These are phyloP conservation scores for Xylariaceae sp. DNA, from an alignment of 2,329 filamentous ascomycete species.

Conservation along the genomic window DNA sequence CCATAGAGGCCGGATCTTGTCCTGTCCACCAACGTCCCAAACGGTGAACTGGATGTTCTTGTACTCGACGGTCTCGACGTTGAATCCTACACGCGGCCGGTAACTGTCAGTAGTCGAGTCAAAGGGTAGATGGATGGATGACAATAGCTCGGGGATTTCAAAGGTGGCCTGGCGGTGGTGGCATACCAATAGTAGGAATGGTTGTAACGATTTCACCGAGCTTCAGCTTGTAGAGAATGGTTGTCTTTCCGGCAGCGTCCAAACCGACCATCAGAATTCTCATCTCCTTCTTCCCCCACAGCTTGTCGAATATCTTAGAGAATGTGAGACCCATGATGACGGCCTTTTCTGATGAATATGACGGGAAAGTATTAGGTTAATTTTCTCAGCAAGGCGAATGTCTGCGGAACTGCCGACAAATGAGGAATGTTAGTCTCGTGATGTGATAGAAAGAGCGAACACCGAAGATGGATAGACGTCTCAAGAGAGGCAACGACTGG, in stretches of 20 bases:
- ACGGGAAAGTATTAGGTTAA: constrained; percentile 29
- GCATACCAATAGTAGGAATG: constrained; percentile 92
- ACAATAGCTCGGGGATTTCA: background rate
- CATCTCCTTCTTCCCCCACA: constrained; percentile 99
- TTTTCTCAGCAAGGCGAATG: constrained; percentile 16
- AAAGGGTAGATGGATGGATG: background rate
- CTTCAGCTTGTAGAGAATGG: constrained; percentile 99
- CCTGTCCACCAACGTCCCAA: constrained; percentile 99
- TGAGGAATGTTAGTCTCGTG: constrained; percentile 20
- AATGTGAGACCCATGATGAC: constrained; percentile 95
- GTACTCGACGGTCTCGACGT: constrained; percentile 99
- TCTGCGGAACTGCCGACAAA: constrained; percentile 17
- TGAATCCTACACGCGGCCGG: constrained; percentile 64
- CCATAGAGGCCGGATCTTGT: constrained; percentile 99
- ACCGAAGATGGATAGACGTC: constrained; percentile 2
- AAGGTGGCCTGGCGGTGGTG: constrained; percentile 1
- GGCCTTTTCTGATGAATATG: constrained; percentile 39
- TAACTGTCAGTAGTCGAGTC: constrained; percentile 20
- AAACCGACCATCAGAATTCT: constrained; percentile 99
- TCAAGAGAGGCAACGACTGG: constrained; percentile 1
- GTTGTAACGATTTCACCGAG: constrained; percentile 98
- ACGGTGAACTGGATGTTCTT: constrained; percentile 99
- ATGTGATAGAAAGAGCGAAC: constrained; percentile 4
- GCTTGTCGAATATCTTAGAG: constrained; percentile 91
- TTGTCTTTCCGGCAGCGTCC: constrained; percentile 99